Evolutionary conservation across 139 green algal genomes (phyloP).

Genomic region (Tetratostichococcus sp.): DNA sequence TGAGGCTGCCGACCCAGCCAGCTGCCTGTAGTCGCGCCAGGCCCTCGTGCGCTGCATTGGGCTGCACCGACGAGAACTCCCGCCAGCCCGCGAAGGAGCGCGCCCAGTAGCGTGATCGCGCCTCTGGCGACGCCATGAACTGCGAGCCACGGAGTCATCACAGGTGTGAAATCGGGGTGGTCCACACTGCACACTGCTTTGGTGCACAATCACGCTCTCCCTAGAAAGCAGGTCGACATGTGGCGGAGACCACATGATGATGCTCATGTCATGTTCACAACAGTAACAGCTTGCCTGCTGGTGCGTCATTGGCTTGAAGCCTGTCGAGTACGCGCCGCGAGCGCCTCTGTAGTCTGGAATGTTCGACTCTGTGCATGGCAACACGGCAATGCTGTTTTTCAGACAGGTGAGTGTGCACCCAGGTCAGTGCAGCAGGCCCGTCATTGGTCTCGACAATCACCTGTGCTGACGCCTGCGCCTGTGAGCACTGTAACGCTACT

Average conservation of each 20-base stretch:
- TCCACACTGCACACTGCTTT: too few relatives aligned
- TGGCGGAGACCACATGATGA: too few relatives aligned
- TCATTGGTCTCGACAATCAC: too few relatives aligned
- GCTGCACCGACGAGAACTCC: conserved; percentile 56
- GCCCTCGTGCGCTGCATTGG: conserved; percentile 67
- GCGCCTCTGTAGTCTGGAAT: conserved; percentile 92
- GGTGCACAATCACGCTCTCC: too few relatives aligned
- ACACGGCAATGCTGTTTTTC: conserved; percentile 21
- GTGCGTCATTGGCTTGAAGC: conserved; percentile 96
- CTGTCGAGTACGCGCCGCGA: conserved; percentile 81
- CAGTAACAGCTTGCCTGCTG: too few relatives aligned
- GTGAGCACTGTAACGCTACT: conserved; percentile 39
- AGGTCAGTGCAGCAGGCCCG: too few relatives aligned
- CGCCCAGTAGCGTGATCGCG: conserved; percentile 80
- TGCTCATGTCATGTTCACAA: too few relatives aligned
- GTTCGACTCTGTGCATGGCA: conserved; percentile 46
- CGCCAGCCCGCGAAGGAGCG: conserved; percentile 82
- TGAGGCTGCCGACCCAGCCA: conserved; percentile 58
- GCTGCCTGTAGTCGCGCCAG: conserved; percentile 56
- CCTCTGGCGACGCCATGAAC: conserved; percentile 69
- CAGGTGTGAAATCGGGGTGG: too few relatives aligned
- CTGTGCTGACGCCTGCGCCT: conserved; percentile 41
- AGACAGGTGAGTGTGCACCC: conserved; percentile 2
- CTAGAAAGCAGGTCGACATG: too few relatives aligned
- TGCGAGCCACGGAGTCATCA: conserved; percentile 25